Evolutionary conservation across 164 flowering plant genomes (phyloP), one percentile per base, ranked within the genome.

Genomic region (Macadamia tetraphylla): DNA sequence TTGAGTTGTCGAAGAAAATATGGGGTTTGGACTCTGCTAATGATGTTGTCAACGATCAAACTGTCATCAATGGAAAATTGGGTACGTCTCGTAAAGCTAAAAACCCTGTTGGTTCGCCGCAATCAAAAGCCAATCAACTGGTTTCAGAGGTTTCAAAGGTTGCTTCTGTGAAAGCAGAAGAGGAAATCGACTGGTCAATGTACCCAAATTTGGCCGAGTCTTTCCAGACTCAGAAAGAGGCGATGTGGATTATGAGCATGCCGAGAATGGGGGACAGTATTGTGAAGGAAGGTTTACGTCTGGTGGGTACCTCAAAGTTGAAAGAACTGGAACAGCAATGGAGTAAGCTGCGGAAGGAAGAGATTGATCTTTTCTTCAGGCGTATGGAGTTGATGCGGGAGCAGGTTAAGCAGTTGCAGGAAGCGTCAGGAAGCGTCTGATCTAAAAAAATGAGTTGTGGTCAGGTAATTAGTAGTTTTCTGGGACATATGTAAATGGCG

Each of bases 261-360:
- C 59, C 42, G 0, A n/a, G 48, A 55, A 53, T 75, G 56, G 67
- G 58, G 12, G 66, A 63, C 9, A 66, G 48, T 43, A 0, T 31
- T 6, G 49, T 14, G 48, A 63, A 7, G 14, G 65, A 74, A 42
- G 68, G 43, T 8, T 31, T 75, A 71, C 32, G 56, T 58, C 43
- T 49, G 70, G 13, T 77, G 60, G 81, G 70, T 44, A 69, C 29
- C 1, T 69, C 73, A 0, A 79, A 79, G 70, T 67, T 53, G 23
- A 67, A 67, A 48, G 83, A 77, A 31, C 70, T 82, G 74, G 82
- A 84, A 17, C 32, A 74, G 35, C 76, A 64, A 43, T 77, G 82
- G 83, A 79, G 51, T 73, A 49, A 57, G 6, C n/a, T 79, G 67
- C 40, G n/a, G 55, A 0, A 31, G 40, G 63, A 43, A 6, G 76